Evolutionary conservation across 1,284 basidiomycete genomes (phyloP).

Genomic region (Stereum hirsutum): DNA sequence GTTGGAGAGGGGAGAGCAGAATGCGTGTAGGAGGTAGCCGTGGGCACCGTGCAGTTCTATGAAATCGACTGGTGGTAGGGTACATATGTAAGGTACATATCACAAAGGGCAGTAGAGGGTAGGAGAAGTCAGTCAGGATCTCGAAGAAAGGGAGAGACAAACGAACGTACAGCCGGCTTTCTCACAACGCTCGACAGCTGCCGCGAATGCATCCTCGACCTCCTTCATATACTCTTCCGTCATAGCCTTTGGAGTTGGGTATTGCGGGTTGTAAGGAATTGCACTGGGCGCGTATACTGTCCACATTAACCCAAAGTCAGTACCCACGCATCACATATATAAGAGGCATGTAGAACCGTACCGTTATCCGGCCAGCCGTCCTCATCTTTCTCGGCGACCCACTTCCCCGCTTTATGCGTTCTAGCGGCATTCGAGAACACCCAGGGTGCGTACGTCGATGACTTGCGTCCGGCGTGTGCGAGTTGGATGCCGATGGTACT

Average conservation of each 20-base stretch:
- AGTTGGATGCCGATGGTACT: conserved; percentile 74
- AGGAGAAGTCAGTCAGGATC: conserved; percentile 6
- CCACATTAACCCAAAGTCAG: neutral
- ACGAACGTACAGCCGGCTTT: conserved; percentile 50
- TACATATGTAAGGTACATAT: too few relatives aligned
- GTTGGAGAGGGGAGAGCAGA: conserved; percentile 68
- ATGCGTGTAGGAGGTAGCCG: conserved; percentile 55
- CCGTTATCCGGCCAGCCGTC: conserved; percentile 68
- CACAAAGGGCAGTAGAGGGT: too few relatives aligned
- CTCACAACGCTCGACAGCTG: conserved; percentile 54
- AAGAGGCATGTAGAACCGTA: too few relatives aligned
- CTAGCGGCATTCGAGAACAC: conserved; percentile 25
- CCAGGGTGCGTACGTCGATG: conserved; percentile 50
- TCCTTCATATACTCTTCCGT: conserved; percentile 44
- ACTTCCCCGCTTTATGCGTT: conserved; percentile 13
- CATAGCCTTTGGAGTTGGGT: conserved; percentile 44
- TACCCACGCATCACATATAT: too few relatives aligned
- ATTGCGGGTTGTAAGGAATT: conserved; percentile 39
- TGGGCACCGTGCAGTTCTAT: conserved; percentile 75
- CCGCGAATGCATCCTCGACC: conserved; percentile 58
- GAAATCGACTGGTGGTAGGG: conserved; percentile 56
- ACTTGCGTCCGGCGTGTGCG: conserved; percentile 75
- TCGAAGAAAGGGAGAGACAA: neutral
- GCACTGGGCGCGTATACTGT: conserved; percentile 39
- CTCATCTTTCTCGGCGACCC: conserved; percentile 31